These are phyloP conservation scores for Camellia lanceoleosa DNA, from an alignment of 148 eudicot genomes.

Conservation along the genomic window DNA sequence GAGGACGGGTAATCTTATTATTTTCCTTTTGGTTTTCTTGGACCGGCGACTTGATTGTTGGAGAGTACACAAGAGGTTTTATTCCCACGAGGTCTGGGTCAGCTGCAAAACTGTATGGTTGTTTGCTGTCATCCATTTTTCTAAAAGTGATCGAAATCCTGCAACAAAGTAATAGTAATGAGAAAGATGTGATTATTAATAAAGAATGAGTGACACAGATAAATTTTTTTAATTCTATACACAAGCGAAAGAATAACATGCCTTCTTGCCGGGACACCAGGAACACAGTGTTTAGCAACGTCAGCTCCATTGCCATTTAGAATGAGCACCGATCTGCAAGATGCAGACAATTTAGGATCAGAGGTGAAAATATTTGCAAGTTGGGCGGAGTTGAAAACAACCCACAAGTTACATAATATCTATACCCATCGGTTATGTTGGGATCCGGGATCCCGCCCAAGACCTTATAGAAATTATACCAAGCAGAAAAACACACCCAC, in stretches of 20 bases:
- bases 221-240: background rate
- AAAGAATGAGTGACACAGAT: background rate
- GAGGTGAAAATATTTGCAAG: too few relatives aligned
- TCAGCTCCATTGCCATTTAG: slow-evolving; percentile 64
- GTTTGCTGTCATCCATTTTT: slow-evolving; percentile 58
- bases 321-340: slow-evolving; percentile 56
- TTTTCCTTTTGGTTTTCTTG: slow-evolving; percentile 22
- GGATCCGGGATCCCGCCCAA: too few relatives aligned
- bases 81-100: slow-evolving; percentile 42
- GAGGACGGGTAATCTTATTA: background rate
- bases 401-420: background rate
- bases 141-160: slow-evolving; percentile 67
- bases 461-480: too few relatives aligned
- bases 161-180: slow-evolving; percentile 1
- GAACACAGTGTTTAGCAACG: slow-evolving; percentile 57
- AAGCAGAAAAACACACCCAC: too few relatives aligned
- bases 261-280: slow-evolving; percentile 60
- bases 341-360: background rate
- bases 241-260: slow-evolving; percentile 4
- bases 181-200: background rate
- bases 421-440: background rate
- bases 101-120: slow-evolving; percentile 37
- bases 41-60: slow-evolving; percentile 15
- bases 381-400: background rate
- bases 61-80: slow-evolving; percentile 34